Conservation (phyloP, 805 yeast genomes). For the Teunomyces barrocoloradensis region DNA sequence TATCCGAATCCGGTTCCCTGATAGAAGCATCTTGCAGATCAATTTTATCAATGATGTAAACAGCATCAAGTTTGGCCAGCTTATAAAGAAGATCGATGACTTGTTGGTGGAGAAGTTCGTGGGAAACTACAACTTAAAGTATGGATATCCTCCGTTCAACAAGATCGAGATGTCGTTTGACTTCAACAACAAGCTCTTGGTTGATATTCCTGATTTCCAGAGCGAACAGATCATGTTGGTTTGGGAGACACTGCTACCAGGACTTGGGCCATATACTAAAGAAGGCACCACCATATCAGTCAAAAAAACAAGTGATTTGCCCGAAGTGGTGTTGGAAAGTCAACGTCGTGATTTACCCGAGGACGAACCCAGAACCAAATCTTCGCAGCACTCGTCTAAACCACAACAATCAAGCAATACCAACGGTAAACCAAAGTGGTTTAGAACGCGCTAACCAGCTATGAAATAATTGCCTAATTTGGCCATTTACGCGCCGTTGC, state of each 20-base stretch:
- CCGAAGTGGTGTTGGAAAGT: constrained; percentile 34
- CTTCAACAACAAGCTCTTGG: constrained; percentile 23
- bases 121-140: constrained; percentile 29
- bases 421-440: constrained; percentile 12
- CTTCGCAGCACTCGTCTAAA: neutral
- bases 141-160: constrained; percentile 40
- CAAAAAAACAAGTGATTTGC: constrained; percentile 29
- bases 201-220: constrained; percentile 29
- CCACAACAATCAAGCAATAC: neutral
- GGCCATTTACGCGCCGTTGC: constrained; percentile 1
- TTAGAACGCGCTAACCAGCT: constrained; percentile 5
- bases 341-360: constrained; percentile 32
- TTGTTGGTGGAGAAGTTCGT: constrained; percentile 25
- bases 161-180: constrained; percentile 25
- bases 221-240: constrained; percentile 31
- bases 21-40: constrained; percentile 34
- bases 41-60: constrained; percentile 23
- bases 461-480: neutral
- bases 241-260: constrained; percentile 25
- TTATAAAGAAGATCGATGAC: constrained; percentile 35
- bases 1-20: constrained; percentile 40
- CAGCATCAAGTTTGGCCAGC: constrained; percentile 31
- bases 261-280: constrained; percentile 27
- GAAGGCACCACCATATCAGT: constrained; percentile 10
- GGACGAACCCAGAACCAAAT: constrained; percentile 12